Evolutionary conservation across 108 stramenopile genomes (phyloP), one percentile per base, ranked within the genome.

Genomic region (Mediolabrus comicus): DNA sequence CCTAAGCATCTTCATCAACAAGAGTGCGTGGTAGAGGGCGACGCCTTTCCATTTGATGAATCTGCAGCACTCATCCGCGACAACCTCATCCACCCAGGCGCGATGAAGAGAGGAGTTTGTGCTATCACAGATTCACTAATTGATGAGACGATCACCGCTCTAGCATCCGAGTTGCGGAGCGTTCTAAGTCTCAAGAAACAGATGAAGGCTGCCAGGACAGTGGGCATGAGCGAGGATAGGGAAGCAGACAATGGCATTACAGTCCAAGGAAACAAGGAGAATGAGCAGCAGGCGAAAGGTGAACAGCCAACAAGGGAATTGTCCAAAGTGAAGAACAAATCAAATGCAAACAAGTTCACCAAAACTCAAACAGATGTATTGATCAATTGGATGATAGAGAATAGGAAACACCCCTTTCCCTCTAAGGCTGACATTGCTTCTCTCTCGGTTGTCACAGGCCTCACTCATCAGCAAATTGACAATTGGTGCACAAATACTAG

Each of bases 321-420:
- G 6, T 9, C 19, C 3, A 9, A 24, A 49, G 22, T 49, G 46
- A 73, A 68, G 10, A 33, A 34, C 10, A 27, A 38, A 35, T 34
- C 74, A 10, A 67, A 73, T 70, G 77, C 74, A 2, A 41, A 64
- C 14, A 88, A 88, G 52, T 88, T 86, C 73, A 41, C 81, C n/a
- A 88, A 88, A 55, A 36, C 51, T 65, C 87, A 86, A 61, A 86
- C 83, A 10, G 87, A 88, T 59, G 60, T 84, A 26, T 69, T 88
- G 31, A 83, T 59, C 43, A 46, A 82, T 38, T 88, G 87, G 87
- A 86, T 88, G 84, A 75, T 84, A 38, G 74, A 75, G 38, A 71
- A 88, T 63, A 63, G 53, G 34, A 62, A 72, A 16, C 55, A 72
- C 22, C 78, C 78, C 0, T 79, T 69, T 56, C 74, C 58, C 10